phyloP scores from a whole-genome alignment of 805 yeast species.

The Cyberlindnera americana region DNA sequence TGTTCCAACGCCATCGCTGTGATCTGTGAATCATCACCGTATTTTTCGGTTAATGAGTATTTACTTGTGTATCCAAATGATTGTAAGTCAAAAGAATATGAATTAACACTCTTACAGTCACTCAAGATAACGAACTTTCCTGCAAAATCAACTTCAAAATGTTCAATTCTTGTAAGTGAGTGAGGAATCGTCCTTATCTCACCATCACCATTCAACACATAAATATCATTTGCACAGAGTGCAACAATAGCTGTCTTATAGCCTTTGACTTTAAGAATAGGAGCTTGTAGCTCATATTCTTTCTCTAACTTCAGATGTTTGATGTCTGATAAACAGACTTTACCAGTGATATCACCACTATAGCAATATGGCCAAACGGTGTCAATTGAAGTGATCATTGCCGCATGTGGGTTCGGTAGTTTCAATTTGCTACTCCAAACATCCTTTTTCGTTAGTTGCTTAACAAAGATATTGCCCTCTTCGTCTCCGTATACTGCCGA shows the following conservation, averaged over 20 bases:
- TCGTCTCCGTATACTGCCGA: slow-evolving; percentile 20
- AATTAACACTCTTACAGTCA: slow-evolving; percentile 1
- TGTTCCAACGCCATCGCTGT: slow-evolving; percentile 17
- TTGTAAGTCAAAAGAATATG: slow-evolving; percentile 13
- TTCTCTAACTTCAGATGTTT: slow-evolving; percentile 11
- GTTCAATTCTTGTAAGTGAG: background rate
- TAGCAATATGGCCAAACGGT: slow-evolving; percentile 18
- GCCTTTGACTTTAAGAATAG: slow-evolving; percentile 14
- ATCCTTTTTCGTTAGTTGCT: slow-evolving; percentile 16
- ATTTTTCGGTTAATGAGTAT: background rate
- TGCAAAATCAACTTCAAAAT: slow-evolving; percentile 26
- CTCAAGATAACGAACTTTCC: slow-evolving; percentile 18
- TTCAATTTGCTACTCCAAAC: slow-evolving; percentile 12
- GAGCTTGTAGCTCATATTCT: slow-evolving; percentile 8
- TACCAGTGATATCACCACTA: slow-evolving; percentile 24
- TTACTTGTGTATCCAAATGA: slow-evolving; percentile 14
- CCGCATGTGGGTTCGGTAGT: slow-evolving; percentile 10
- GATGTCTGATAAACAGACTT: slow-evolving; percentile 17
- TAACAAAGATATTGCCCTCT: slow-evolving; percentile 19
- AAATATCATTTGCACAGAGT: slow-evolving; percentile 3
- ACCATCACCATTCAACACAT: slow-evolving; percentile 8
- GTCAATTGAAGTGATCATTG: slow-evolving; percentile 16
- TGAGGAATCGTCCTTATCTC: slow-evolving; percentile 6
- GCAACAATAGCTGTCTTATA: slow-evolving; percentile 10
- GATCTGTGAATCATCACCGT: slow-evolving; percentile 9